Conservation (phyloP, 73 alveolate species). For the Paramecium sonneborni region DNA sequence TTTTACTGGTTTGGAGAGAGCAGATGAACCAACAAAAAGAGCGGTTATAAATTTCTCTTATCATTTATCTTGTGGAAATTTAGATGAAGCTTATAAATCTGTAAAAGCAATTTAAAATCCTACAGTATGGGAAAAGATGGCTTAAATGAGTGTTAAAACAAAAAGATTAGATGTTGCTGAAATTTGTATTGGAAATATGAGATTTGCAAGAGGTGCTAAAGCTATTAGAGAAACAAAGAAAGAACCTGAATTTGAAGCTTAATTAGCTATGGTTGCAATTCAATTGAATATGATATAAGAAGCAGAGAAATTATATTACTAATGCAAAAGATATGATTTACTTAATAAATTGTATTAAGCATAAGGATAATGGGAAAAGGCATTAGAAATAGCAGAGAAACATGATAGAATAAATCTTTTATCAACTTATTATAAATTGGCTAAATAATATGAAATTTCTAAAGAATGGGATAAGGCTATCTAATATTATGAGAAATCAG, state of each 20-base stretch:
- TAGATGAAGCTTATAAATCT: constrained; percentile 98
- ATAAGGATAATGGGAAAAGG: constrained; percentile 96
- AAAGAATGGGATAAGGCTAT: constrained; percentile 91
- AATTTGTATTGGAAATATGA: constrained; percentile 98
- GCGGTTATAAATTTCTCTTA: constrained; percentile 94
- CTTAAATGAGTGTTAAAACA: constrained; percentile 97
- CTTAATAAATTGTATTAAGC: constrained; percentile 89
- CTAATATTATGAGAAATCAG: constrained; percentile 80
- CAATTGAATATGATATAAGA: constrained; percentile 96
- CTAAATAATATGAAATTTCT: constrained; percentile 90
- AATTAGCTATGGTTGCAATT: constrained; percentile 98
- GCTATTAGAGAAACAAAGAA: constrained; percentile 98
- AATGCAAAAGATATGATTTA: constrained; percentile 94
- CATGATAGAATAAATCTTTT: constrained; percentile 93
- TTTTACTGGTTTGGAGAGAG: constrained; percentile 92
- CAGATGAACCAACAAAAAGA: constrained; percentile 90
- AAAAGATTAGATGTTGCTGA: constrained; percentile 97
- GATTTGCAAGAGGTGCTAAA: constrained; percentile 98
- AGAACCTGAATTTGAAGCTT: constrained; percentile 96
- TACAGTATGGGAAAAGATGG: constrained; percentile 98
- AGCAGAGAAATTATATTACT: constrained; percentile 91
- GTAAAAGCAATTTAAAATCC: constrained; percentile 94
- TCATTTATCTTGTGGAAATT: constrained; percentile 92
- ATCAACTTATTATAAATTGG: constrained; percentile 92
- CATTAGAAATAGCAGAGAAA: constrained; percentile 94